phyloP scores from a whole-genome alignment of 1,284 basidiomycete genomes.

The Afroboletus lepidellus region DNA sequence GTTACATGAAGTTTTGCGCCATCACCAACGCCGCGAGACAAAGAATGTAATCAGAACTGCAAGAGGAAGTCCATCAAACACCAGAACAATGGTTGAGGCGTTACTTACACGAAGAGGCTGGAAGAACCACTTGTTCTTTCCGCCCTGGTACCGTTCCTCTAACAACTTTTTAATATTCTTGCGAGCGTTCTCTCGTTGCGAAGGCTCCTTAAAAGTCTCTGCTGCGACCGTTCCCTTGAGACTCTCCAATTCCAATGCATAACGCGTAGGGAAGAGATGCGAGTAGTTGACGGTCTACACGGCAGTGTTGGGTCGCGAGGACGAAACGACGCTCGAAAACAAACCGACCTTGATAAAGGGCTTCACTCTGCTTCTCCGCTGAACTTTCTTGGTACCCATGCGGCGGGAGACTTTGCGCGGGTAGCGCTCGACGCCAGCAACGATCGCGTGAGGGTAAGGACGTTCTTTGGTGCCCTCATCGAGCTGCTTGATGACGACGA shows the following conservation, averaged over 20 bases:
- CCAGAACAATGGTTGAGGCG: too few relatives aligned
- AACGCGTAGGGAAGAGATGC: slow-evolving; percentile 96
- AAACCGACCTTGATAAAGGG: slow-evolving; percentile 93
- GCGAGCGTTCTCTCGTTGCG: slow-evolving; percentile 90
- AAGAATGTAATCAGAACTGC: slow-evolving; percentile 30
- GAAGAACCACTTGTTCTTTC: slow-evolving; percentile 98
- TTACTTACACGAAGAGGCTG: slow-evolving; percentile 68
- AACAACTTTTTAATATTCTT: slow-evolving; percentile 94
- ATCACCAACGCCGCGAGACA: slow-evolving; percentile 12
- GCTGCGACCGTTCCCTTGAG: slow-evolving; percentile 80
- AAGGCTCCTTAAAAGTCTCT: slow-evolving; percentile 95
- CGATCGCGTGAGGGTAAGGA: slow-evolving; percentile 93
- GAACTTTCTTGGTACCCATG: slow-evolving; percentile 94
- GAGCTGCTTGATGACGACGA: slow-evolving; percentile 85
- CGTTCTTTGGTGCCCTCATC: slow-evolving; percentile 89
- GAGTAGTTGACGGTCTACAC: slow-evolving; percentile 88
- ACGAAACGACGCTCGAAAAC: neutral
- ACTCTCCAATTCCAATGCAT: slow-evolving; percentile 90
- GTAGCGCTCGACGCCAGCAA: slow-evolving; percentile 95
- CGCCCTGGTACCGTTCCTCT: slow-evolving; percentile 87
- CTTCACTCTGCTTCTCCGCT: slow-evolving; percentile 91
- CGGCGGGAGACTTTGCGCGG: slow-evolving; percentile 93
- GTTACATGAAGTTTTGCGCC: slow-evolving; percentile 34
- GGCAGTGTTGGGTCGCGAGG: neutral
- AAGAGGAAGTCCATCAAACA: slow-evolving; percentile 6